These are phyloP conservation scores for Mycena epipterygia DNA, from an alignment of 768 basidiomycete species.

Conservation along the genomic window DNA sequence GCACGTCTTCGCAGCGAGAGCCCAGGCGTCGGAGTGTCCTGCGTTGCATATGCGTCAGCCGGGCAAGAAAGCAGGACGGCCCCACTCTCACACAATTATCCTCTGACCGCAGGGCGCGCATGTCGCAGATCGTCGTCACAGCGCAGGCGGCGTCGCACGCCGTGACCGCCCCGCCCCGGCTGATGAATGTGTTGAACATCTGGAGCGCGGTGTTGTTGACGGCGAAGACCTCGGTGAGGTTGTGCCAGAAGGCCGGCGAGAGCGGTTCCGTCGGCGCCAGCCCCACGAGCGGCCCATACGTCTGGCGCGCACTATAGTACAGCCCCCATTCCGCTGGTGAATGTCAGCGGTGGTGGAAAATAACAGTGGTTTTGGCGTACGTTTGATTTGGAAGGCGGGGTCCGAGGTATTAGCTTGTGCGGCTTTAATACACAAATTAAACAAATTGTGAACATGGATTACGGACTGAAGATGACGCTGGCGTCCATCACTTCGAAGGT, in stretches of 20 bases:
- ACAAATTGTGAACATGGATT: background rate
- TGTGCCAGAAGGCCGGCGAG: conserved; percentile 58
- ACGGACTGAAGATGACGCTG: conserved; percentile 49
- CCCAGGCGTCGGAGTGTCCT: conserved; percentile 17
- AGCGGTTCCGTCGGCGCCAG: conserved; percentile 43
- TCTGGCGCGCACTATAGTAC: conserved; percentile 45
- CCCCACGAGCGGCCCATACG: conserved; percentile 49
- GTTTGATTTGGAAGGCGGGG: conserved; percentile 42
- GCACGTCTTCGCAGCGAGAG: conserved; percentile 10
- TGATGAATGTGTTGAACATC: conserved; percentile 45
- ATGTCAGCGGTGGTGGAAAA: background rate
- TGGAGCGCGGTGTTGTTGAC: conserved; percentile 47
- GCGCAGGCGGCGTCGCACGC: conserved; percentile 43
- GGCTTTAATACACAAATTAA: background rate
- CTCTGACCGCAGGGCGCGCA: conserved; percentile 45
- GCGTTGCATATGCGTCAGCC: background rate
- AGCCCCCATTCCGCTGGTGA: conserved; percentile 16
- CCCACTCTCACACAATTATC: conserved; percentile 41
- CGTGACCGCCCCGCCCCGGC: conserved; percentile 42
- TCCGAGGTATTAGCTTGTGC: conserved; percentile 43
- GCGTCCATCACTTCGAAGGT: conserved; percentile 57
- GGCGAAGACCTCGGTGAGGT: conserved; percentile 51
- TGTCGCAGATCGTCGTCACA: conserved; percentile 48
- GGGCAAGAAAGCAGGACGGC: no score
- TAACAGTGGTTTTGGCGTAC: background rate